Evolutionary conservation across 768 basidiomycete species (phyloP).

Genomic region (Hypholoma sublateritium): DNA sequence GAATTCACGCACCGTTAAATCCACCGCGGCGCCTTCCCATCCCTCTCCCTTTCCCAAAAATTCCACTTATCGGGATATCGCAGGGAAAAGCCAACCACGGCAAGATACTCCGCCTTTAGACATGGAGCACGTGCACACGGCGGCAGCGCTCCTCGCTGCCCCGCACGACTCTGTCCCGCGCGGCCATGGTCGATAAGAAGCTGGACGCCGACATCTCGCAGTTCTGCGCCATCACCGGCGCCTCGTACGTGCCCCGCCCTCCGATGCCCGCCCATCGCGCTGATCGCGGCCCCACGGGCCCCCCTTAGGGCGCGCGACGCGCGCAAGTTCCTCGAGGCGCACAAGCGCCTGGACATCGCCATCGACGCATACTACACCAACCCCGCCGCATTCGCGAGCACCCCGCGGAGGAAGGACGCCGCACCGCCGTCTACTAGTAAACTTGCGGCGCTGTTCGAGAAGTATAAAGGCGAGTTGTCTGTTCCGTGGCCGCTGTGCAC

Average conservation of each 20-base stretch:
- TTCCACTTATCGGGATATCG: too few relatives aligned
- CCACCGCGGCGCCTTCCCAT: too few relatives aligned
- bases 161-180: neutral
- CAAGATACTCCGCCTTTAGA: too few relatives aligned
- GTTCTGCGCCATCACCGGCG: constrained; percentile 67
- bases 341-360: constrained; percentile 71
- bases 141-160: too few relatives aligned
- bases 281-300: constrained; percentile 22
- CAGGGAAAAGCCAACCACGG: too few relatives aligned
- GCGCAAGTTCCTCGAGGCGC: constrained; percentile 64
- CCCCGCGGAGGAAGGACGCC: constrained; percentile 21
- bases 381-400: constrained; percentile 32
- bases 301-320: constrained; percentile 54
- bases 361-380: constrained; percentile 73
- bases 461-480: constrained; percentile 59
- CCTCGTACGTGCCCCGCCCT: constrained; percentile 52
- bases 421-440: constrained; percentile 50
- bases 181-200: constrained; percentile 39
- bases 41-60: too few relatives aligned
- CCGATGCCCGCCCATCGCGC: constrained; percentile 18
- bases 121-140: too few relatives aligned
- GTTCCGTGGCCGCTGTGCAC: neutral
- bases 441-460: constrained; percentile 58
- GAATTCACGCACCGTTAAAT: too few relatives aligned
- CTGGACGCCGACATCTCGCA: constrained; percentile 52